phyloP scores from a whole-genome alignment of 192 early-diverging fungal genomes.

The Jimgerdemannia lactiflua region DNA sequence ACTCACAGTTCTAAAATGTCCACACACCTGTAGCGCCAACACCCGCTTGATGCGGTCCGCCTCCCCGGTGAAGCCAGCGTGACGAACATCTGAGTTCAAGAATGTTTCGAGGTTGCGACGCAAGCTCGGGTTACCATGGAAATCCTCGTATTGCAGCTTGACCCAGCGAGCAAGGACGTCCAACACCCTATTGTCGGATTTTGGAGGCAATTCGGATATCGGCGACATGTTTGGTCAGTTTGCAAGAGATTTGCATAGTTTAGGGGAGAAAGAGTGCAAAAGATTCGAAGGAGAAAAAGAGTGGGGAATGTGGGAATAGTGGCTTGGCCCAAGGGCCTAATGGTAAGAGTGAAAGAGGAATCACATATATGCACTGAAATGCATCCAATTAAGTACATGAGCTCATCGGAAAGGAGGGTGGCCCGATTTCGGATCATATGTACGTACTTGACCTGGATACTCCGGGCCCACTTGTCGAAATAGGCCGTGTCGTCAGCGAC shows the following conservation, averaged over 20 bases:
- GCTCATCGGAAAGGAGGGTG: background rate
- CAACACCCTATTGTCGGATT: constrained; percentile 39
- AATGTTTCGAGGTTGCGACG: constrained; percentile 44
- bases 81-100: constrained; percentile 35
- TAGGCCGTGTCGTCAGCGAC: constrained; percentile 36
- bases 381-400: background rate
- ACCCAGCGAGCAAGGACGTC: constrained; percentile 63
- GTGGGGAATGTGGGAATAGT: background rate
- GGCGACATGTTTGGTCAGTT: background rate
- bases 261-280: no score
- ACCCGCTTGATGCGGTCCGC: constrained; percentile 30
- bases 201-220: background rate
- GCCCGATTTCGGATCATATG: background rate
- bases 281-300: background rate
- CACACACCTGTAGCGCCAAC: constrained; percentile 19
- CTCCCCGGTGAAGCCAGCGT: constrained; percentile 42
- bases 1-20: background rate
- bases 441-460: constrained; percentile 54
- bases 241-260: no score
- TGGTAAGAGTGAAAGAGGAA: background rate
- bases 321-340: background rate
- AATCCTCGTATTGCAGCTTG: constrained; percentile 57
- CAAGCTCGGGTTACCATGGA: constrained; percentile 38
- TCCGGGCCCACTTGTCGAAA: constrained; percentile 40
- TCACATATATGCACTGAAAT: background rate